Conservation (phyloP, 2,329 filamentous ascomycete species). For the Curvularia verruculosa region DNA sequence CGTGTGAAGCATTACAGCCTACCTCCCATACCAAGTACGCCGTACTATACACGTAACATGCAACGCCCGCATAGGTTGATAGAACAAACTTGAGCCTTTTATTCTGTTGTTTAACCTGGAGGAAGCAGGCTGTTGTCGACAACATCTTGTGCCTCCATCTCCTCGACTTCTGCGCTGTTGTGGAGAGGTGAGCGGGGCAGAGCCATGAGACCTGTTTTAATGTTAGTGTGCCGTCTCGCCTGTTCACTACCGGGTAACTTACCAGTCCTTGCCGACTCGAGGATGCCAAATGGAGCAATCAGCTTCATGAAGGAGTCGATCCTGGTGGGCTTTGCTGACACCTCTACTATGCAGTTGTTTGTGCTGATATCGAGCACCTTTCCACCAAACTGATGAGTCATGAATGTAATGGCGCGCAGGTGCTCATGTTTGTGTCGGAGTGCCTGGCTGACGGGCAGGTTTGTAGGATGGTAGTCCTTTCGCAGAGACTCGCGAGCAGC, state of each 20-base stretch:
- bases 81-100: slow-evolving; percentile 2
- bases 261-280: slow-evolving; percentile 92
- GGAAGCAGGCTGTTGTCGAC: slow-evolving; percentile 94
- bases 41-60: slow-evolving; percentile 15
- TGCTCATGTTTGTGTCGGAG: slow-evolving; percentile 97
- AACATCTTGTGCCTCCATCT: slow-evolving; percentile 91
- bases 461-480: slow-evolving; percentile 85
- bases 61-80: slow-evolving; percentile 6
- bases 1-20: neutral
- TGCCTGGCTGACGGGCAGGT: slow-evolving; percentile 83
- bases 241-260: slow-evolving; percentile 33
- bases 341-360: slow-evolving; percentile 96
- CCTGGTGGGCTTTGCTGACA: slow-evolving; percentile 90
- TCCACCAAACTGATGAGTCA: slow-evolving; percentile 96
- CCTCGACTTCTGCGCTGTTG: slow-evolving; percentile 71
- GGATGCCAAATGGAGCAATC: slow-evolving; percentile 89
- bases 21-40: slow-evolving; percentile 5
- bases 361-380: slow-evolving; percentile 98
- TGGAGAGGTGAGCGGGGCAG: slow-evolving; percentile 89
- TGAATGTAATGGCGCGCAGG: slow-evolving; percentile 91
- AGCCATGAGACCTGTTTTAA: slow-evolving; percentile 78
- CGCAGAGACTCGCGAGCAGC: slow-evolving; percentile 51
- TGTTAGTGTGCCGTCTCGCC: slow-evolving; percentile 16
- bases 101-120: slow-evolving; percentile 68
- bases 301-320: slow-evolving; percentile 99